phyloP scores from a whole-genome alignment of 345 rosid species.

The Arabidopsis suecica region DNA sequence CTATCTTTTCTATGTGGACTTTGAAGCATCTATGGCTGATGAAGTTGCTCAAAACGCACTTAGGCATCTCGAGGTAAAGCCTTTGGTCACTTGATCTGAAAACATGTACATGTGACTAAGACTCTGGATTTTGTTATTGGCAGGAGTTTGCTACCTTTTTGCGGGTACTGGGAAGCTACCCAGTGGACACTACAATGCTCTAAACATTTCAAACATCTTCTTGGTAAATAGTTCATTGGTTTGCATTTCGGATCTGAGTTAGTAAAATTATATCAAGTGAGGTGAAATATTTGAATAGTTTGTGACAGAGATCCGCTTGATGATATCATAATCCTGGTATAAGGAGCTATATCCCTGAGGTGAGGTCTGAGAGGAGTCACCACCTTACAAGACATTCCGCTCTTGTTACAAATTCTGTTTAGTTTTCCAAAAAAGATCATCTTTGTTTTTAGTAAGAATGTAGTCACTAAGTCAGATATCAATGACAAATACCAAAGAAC shows the following conservation, averaged over 20 bases:
- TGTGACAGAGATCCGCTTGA: conserved; percentile 28
- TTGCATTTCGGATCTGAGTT: neutral
- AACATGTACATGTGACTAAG: conserved; percentile 2
- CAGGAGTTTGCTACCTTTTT: conserved; percentile 97
- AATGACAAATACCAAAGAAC: neutral
- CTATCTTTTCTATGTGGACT: conserved; percentile 93
- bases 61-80: conserved; percentile 72
- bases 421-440: too few species aligned
- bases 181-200: conserved; percentile 76
- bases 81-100: neutral
- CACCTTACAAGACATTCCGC: conserved; percentile 16
- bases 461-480: neutral
- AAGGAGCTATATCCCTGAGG: conserved; percentile 10
- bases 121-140: neutral
- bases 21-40: conserved; percentile 98
- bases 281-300: neutral
- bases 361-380: conserved; percentile 9
- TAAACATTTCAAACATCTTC: conserved; percentile 6
- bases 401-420: neutral
- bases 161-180: conserved; percentile 97
- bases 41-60: conserved; percentile 90
- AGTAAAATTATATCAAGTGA: neutral
- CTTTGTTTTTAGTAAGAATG: too few species aligned
- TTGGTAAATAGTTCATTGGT: conserved; percentile 23
- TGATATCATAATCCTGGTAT: neutral